Conservation (phyloP, 2,329 filamentous ascomycete species). For the Venturia aucupariae region DNA sequence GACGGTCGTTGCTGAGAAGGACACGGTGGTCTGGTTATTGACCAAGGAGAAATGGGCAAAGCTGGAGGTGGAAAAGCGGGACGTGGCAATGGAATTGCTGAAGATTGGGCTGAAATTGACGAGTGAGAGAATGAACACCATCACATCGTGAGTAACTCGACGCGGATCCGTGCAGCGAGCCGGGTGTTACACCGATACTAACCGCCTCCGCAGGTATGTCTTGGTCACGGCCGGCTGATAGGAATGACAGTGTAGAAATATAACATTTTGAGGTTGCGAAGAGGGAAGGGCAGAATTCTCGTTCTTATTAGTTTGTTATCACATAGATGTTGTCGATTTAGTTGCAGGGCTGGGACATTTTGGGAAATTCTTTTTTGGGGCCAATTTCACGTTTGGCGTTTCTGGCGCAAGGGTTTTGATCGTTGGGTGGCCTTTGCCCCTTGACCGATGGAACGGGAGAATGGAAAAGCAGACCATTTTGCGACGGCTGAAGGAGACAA, state of each 20-base stretch:
- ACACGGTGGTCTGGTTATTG: slow-evolving; percentile 77
- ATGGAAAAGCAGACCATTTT: background rate
- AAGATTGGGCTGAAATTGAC: slow-evolving; percentile 87
- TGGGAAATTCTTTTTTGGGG: background rate
- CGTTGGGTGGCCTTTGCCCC: background rate
- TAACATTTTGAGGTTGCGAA: background rate
- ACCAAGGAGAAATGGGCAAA: slow-evolving; percentile 60
- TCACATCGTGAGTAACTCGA: slow-evolving; percentile 43
- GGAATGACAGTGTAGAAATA: background rate
- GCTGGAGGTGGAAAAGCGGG: slow-evolving; percentile 62
- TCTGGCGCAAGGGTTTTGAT: background rate
- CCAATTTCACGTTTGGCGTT: background rate
- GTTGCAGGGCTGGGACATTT: background rate
- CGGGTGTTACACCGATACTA: slow-evolving; percentile 4
- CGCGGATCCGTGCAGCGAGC: slow-evolving; percentile 2
- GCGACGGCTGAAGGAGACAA: background rate
- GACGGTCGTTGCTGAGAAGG: slow-evolving; percentile 72
- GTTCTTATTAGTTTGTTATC: background rate
- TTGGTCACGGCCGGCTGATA: slow-evolving; percentile 30
- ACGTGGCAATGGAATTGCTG: slow-evolving; percentile 75
- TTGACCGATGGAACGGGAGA: background rate
- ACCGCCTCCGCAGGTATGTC: slow-evolving; percentile 26
- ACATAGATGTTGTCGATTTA: slow-evolving; percentile 5
- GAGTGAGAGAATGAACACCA: slow-evolving; percentile 77
- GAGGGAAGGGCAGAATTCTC: background rate